phyloP scores from a whole-genome alignment of 148 eudicot genomes.

The Simmondsia chinensis region DNA sequence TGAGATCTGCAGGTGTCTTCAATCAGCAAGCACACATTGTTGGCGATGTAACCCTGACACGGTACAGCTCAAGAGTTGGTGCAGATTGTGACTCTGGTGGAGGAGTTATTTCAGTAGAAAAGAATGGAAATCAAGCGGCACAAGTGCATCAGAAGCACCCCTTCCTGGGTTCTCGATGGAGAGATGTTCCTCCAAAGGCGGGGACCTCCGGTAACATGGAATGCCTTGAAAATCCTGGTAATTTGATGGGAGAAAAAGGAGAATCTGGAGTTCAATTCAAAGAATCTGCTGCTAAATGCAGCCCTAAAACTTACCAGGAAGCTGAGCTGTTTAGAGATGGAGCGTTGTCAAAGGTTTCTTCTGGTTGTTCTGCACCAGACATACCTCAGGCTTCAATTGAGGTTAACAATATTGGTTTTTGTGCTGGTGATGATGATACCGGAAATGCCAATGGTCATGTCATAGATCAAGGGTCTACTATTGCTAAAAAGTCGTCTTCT shows the following conservation, averaged over 20 bases:
- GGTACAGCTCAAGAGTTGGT: slow-evolving; percentile 12
- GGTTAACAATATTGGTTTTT: slow-evolving; percentile 27
- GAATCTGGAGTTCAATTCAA: slow-evolving; percentile 13
- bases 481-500: slow-evolving; percentile 39
- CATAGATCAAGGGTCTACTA: slow-evolving; percentile 49
- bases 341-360: slow-evolving; percentile 40
- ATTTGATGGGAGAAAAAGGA: slow-evolving; percentile 11
- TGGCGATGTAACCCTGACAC: slow-evolving; percentile 13
- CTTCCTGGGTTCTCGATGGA: slow-evolving; percentile 34
- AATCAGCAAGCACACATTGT: slow-evolving; percentile 16
- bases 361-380: slow-evolving; percentile 51
- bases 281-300: slow-evolving; percentile 12
- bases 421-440: slow-evolving; percentile 22
- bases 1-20: slow-evolving; percentile 5
- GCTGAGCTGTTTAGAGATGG: slow-evolving; percentile 24
- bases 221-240: slow-evolving; percentile 10
- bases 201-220: slow-evolving; percentile 12
- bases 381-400: slow-evolving; percentile 41
- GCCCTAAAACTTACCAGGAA: slow-evolving; percentile 15
- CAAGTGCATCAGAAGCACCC: slow-evolving; percentile 15
- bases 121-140: slow-evolving; percentile 12
- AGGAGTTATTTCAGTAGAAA: slow-evolving; percentile 8
- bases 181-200: slow-evolving; percentile 40
- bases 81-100: slow-evolving; percentile 12
- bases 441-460: slow-evolving; percentile 14